Conservation (phyloP, 1,284 basidiomycete species). For the Cerioporus squamosus region DNA sequence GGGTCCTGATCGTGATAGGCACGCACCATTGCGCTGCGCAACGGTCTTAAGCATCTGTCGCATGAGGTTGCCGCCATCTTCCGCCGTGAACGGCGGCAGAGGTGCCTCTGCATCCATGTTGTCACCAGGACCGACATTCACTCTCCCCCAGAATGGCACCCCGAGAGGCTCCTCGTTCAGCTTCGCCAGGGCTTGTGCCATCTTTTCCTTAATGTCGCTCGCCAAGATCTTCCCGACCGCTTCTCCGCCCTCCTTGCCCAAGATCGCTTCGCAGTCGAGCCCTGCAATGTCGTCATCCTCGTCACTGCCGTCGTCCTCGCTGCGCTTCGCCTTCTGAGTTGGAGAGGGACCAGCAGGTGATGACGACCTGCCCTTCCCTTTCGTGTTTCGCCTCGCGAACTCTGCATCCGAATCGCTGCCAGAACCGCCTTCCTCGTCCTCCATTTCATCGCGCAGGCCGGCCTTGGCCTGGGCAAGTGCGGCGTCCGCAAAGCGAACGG, state of each 20-base stretch:
- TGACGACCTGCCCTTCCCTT: not conserved
- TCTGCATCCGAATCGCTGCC: constrained; percentile 15
- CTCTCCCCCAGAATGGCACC: constrained; percentile 26
- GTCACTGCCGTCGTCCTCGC: not conserved
- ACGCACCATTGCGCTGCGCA: constrained; percentile 43
- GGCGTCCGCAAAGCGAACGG: constrained; percentile 32
- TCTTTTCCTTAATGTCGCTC: constrained; percentile 38
- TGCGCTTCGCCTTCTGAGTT: not conserved
- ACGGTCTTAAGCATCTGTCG: constrained; percentile 37
- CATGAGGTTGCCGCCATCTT: constrained; percentile 9
- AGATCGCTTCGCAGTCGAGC: constrained; percentile 41
- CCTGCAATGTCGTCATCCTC: constrained; percentile 38
- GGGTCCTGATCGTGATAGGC: not conserved
- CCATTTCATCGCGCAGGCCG: constrained; percentile 35
- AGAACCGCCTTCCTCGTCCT: constrained; percentile 38
- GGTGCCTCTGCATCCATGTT: constrained; percentile 18
- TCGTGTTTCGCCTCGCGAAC: not conserved
- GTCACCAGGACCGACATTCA: constrained; percentile 5
- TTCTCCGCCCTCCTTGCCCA: constrained; percentile 47
- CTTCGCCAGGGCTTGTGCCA: constrained; percentile 35
- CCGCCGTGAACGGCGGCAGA: constrained; percentile 14
- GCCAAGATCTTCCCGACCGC: constrained; percentile 46
- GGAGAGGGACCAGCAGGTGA: not conserved
- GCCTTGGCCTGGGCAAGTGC: constrained; percentile 43
- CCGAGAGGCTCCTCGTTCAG: constrained; percentile 46